Percentiles rank a stretch among this genome's conserved stretches.
phyloP scores from a whole-genome alignment of 495 filamentous ascomycete genomes.

The Aspergillus affinis region DNA sequence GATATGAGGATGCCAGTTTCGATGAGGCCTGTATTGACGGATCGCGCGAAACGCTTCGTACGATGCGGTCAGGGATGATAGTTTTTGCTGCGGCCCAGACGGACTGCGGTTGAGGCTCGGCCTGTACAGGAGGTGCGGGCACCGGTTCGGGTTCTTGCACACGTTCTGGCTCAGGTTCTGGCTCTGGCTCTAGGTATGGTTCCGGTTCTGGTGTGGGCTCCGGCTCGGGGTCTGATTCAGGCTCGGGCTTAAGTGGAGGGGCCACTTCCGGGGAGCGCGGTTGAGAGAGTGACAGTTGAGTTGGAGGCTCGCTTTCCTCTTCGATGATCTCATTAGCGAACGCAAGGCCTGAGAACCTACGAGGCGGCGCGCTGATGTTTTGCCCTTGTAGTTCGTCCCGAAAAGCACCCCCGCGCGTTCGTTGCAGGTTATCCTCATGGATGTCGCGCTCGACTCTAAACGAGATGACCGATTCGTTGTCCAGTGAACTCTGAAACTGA shows the following conservation, averaged over 20 bases:
- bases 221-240: conserved; percentile 5
- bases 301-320: conserved; percentile 30
- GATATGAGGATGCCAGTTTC: not conserved
- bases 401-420: conserved; percentile 33
- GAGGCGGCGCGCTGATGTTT: conserved; percentile 43
- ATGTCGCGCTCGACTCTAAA: conserved; percentile 46
- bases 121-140: not conserved
- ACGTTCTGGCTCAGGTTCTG: conserved; percentile 7
- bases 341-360: conserved; percentile 40
- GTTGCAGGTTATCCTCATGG: conserved; percentile 40
- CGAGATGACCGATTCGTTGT: conserved; percentile 40
- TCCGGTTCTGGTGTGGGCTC: conserved; percentile 7
- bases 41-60: conserved; percentile 1
- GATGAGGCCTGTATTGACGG: not conserved
- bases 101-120: conserved; percentile 1
- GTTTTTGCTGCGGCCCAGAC: conserved; percentile 28
- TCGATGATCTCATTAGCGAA: conserved; percentile 31
- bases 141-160: not conserved
- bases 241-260: not conserved
- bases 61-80: conserved; percentile 22
- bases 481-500: conserved; percentile 27
- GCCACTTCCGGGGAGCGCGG: conserved; percentile 1
- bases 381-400: conserved; percentile 26
- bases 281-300: conserved; percentile 1
- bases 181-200: conserved; percentile 8